phyloP scores from a whole-genome alignment of 2,329 filamentous ascomycete genomes.

The Cladophialophora immunda region DNA sequence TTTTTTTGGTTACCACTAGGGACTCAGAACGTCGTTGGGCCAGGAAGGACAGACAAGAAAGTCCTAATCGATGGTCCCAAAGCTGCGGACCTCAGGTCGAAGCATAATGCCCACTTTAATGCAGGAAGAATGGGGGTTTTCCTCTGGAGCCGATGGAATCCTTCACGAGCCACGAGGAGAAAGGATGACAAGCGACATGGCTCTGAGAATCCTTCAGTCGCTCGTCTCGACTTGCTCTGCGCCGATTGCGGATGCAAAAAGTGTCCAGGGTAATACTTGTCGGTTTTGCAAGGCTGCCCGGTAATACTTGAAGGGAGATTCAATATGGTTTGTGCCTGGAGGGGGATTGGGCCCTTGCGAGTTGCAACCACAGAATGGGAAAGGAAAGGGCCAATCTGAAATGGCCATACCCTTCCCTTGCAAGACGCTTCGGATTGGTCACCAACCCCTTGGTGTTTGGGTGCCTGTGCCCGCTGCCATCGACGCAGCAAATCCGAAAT shows the following conservation, averaged over 20 bases:
- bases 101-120: constrained; percentile 4
- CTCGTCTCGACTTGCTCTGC: background rate
- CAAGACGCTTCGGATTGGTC: background rate
- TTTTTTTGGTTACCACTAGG: background rate
- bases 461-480: background rate
- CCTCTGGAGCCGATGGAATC: background rate
- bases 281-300: background rate
- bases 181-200: constrained; percentile 4
- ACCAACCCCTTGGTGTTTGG: background rate
- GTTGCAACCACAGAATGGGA: background rate
- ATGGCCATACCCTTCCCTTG: background rate
- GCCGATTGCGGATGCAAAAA: background rate
- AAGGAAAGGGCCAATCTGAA: background rate
- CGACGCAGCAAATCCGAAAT: constrained; percentile 4
- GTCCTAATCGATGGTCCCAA: background rate
- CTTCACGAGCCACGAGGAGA: constrained; percentile 8
- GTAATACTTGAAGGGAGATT: background rate
- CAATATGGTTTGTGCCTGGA: background rate
- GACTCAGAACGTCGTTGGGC: background rate
- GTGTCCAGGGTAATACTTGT: background rate
- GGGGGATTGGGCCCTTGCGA: background rate
- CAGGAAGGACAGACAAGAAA: background rate
- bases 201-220: constrained; percentile 1
- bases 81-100: background rate
- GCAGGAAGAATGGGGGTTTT: constrained; percentile 8